A percentile compares a stretch with the other conserved stretches of the same genome.
Evolutionary conservation across 2,329 filamentous ascomycete species (phyloP).

Genomic region (Fusarium chuoi): DNA sequence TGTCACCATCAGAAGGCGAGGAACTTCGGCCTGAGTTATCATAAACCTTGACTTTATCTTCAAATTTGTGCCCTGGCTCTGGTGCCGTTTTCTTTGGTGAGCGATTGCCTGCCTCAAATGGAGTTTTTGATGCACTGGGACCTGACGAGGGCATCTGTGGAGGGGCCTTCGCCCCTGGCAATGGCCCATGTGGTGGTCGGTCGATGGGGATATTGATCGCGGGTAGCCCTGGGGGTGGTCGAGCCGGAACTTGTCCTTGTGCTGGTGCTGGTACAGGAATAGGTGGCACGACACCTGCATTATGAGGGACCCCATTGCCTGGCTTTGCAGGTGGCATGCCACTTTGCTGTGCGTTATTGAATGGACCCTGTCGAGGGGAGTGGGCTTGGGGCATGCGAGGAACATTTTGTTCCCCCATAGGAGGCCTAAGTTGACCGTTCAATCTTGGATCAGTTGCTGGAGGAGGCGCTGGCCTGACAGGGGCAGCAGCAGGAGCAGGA

Average conservation of each 20-base stretch:
- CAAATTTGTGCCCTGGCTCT: not conserved
- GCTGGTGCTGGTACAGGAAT: not conserved
- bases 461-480: not conserved
- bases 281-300: not conserved
- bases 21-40: slow-evolving; percentile 22
- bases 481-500: not conserved
- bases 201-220: slow-evolving; percentile 3
- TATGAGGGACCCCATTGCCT: not conserved
- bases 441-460: not conserved
- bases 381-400: slow-evolving; percentile 5
- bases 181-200: not conserved
- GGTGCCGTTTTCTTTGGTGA: not conserved
- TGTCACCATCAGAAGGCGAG: slow-evolving; percentile 7
- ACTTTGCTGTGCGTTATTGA: not conserved
- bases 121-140: not conserved
- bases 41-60: not conserved
- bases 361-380: not conserved
- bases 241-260: not conserved
- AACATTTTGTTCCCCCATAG: not conserved
- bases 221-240: not conserved
- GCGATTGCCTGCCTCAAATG: not conserved
- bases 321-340: not conserved
- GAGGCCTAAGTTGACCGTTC: slow-evolving; percentile 3
- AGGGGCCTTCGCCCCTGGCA: not conserved
- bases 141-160: not conserved